Evolutionary conservation across 2,329 filamentous ascomycete genomes (phyloP).

Genomic region (Aspergillus pseudotamarii): DNA sequence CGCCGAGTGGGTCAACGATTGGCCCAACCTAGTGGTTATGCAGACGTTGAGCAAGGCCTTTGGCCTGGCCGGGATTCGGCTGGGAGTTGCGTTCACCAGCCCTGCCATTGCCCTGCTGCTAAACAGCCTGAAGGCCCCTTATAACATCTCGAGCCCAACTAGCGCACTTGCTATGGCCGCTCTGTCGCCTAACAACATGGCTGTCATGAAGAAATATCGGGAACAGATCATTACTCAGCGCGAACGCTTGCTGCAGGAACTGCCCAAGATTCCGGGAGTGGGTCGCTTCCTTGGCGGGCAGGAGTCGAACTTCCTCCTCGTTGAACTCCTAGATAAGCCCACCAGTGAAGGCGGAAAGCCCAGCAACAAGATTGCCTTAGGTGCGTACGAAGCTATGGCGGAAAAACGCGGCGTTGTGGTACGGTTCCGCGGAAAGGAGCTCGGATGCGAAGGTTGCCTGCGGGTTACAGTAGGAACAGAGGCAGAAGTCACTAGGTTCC

Average conservation of each 20-base stretch:
- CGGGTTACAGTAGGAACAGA: slow-evolving; percentile 92
- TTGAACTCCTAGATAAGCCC: slow-evolving; percentile 75
- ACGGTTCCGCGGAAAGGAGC: slow-evolving; percentile 88
- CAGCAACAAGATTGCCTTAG: slow-evolving; percentile 75
- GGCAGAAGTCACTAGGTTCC: slow-evolving; percentile 76
- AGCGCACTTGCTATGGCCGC: slow-evolving; percentile 77
- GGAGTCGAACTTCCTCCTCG: slow-evolving; percentile 86
- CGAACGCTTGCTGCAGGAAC: slow-evolving; percentile 70
- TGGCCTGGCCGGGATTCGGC: slow-evolving; percentile 87
- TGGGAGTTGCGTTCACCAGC: slow-evolving; percentile 82
- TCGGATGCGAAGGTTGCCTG: slow-evolving; percentile 84
- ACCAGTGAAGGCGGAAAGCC: slow-evolving; percentile 63
- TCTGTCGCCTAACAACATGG: slow-evolving; percentile 67
- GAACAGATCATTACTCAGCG: slow-evolving; percentile 74
- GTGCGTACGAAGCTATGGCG: slow-evolving; percentile 81
- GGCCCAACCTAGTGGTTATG: slow-evolving; percentile 95
- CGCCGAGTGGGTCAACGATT: slow-evolving; percentile 88
- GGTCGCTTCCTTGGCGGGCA: slow-evolving; percentile 79
- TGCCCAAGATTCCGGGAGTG: slow-evolving; percentile 76
- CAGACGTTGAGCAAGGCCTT: slow-evolving; percentile 99
- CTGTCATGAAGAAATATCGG: slow-evolving; percentile 71
- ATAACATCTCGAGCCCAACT: slow-evolving; percentile 90
- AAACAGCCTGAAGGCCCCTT: slow-evolving; percentile 93
- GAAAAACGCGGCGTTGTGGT: slow-evolving; percentile 89
- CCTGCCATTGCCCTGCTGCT: slow-evolving; percentile 75